Base-by-base conservation (phyloP, 192 early-diverging fungal genomes). In the Jimgerdemannia flammicorona region DNA sequence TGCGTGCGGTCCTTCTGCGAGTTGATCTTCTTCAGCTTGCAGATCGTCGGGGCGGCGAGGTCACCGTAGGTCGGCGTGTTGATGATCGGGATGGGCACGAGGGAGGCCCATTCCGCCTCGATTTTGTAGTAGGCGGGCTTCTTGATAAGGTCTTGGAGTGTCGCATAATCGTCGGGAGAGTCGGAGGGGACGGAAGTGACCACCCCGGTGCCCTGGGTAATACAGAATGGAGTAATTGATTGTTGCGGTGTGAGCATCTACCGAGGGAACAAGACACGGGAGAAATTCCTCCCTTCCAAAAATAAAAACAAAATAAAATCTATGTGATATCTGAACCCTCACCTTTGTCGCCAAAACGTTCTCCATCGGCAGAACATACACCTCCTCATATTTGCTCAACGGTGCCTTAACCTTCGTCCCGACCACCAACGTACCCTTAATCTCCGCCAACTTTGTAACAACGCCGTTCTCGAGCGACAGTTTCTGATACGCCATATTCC, bases 121-220 rank as follows among this genome's bases (percentile, higher is more conserved):
- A 99, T 91, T 75, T 95, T 90, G 84, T 97, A 98, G 85, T 93
- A 98, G 10, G 87, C 94, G 39, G 91, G 80, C 87, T 99, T 99
- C 86, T 98, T 99, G 75, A 90, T 90, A 80, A 99, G 81, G 79
- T 99, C 98, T 79, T 89, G 88, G 76, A 98, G 85, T 54, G 97
- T 89, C 41, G 95, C 91, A 84, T 84, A 98, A 86, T 99, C 98
- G 80, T 98, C 96, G 11, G 98, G 98, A 44, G 98, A 98, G 75
- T 99, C 98, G 0, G 97, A 98, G 43, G 98, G 98, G 42, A 99
- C 98, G 6, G 98, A 99, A 0, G 97, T 98, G 44, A 98, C 97
- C 40, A 99, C 96, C 70, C 98, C 98, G 1, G 98, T 99, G 75
- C 98, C 98, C 88, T 76, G 29, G 29, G 29, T 29, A 29, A 29